Evolutionary conservation across 768 basidiomycete species (phyloP).

Genomic region (Arthromyces matolae): DNA sequence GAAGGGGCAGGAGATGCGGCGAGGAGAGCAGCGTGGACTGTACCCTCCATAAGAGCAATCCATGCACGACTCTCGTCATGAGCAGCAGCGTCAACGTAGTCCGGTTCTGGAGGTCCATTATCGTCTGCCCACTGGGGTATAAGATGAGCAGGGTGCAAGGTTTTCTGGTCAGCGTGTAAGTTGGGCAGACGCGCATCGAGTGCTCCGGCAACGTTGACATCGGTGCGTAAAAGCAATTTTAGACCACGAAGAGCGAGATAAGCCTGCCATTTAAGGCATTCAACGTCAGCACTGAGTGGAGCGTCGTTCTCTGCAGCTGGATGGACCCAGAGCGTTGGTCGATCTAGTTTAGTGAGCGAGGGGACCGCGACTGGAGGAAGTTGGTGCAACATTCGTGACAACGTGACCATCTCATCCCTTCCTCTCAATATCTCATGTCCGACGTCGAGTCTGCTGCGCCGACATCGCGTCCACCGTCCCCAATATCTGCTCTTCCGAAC

Average conservation of each 20-base stretch:
- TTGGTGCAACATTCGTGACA: slow-evolving; percentile 39
- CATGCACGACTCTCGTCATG: slow-evolving; percentile 79
- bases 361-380: slow-evolving; percentile 43
- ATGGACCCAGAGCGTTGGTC: slow-evolving; percentile 64
- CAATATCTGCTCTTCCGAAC: slow-evolving; percentile 41
- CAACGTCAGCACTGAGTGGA: slow-evolving; percentile 71
- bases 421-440: too few species aligned
- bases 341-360: slow-evolving; percentile 21
- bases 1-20: slow-evolving; percentile 46
- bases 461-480: slow-evolving; percentile 58
- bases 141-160: slow-evolving; percentile 58
- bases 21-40: slow-evolving; percentile 74
- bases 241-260: slow-evolving; percentile 70
- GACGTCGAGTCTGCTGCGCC: slow-evolving; percentile 44
- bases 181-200: slow-evolving; percentile 68
- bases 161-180: slow-evolving; percentile 51
- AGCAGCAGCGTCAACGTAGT: slow-evolving; percentile 52
- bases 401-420: slow-evolving; percentile 17
- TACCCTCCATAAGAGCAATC: slow-evolving; percentile 74
- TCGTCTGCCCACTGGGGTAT: slow-evolving; percentile 71
- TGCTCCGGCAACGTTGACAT: slow-evolving; percentile 67
- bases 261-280: slow-evolving; percentile 90
- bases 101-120: slow-evolving; percentile 29
- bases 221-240: slow-evolving; percentile 56
- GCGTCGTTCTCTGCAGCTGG: slow-evolving; percentile 27